Conservation (phyloP, 2,329 filamentous ascomycete species). For the Exophiala spinifera region DNA sequence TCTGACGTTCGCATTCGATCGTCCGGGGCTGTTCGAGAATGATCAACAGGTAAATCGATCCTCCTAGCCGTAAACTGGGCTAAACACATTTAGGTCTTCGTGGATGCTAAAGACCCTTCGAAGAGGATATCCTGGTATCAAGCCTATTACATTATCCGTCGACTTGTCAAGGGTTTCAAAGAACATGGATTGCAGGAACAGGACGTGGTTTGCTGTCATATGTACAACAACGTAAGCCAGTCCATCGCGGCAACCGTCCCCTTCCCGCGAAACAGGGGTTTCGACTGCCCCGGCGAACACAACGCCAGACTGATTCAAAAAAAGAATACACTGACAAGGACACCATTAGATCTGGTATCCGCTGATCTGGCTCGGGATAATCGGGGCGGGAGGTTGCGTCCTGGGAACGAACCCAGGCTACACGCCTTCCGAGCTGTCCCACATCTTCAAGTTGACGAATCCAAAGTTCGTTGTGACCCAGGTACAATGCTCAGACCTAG, state of each 20-base stretch:
- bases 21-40: conserved; percentile 36
- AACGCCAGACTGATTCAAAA: conserved; percentile 11
- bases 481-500: conserved; percentile 38
- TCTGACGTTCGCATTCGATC: too few species aligned
- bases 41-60: conserved; percentile 32
- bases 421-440: conserved; percentile 46
- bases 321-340: conserved; percentile 11
- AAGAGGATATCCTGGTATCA: conserved; percentile 37
- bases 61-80: neutral
- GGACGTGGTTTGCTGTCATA: conserved; percentile 43
- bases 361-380: conserved; percentile 39
- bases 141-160: conserved; percentile 37
- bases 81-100: conserved; percentile 34
- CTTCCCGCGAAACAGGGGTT: conserved; percentile 27
- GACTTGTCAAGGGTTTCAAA: conserved; percentile 41
- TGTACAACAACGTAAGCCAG: conserved; percentile 41
- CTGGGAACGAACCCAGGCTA: conserved; percentile 52
- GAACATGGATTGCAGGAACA: conserved; percentile 38
- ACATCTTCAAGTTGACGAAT: conserved; percentile 44
- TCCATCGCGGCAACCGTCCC: conserved; percentile 2
- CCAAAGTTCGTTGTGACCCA: conserved; percentile 48
- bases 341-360: conserved; percentile 38
- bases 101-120: conserved; percentile 42
- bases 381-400: conserved; percentile 49
- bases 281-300: conserved; percentile 13